phyloP scores from a whole-genome alignment of 78 protist species.

The Cavenderia fasciculata region DNA sequence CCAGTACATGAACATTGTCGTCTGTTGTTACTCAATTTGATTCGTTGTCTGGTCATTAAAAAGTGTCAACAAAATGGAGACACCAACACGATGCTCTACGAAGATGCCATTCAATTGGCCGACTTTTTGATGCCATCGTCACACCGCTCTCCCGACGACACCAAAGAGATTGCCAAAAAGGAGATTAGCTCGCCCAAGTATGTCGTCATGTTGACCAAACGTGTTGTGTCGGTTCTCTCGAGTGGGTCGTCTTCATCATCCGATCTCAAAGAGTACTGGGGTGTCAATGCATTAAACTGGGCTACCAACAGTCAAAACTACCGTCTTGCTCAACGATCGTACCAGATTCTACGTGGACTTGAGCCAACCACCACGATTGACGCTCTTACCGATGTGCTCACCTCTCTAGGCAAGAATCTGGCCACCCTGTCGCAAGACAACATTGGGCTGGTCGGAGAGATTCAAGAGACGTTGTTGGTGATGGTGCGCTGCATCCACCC shows the following conservation, averaged over 20 bases:
- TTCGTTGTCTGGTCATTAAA: slow-evolving; percentile 59
- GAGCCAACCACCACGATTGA: slow-evolving; percentile 72
- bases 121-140: slow-evolving; percentile 47
- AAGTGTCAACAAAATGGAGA: slow-evolving; percentile 28
- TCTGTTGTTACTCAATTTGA: slow-evolving; percentile 54
- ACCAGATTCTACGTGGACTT: slow-evolving; percentile 53
- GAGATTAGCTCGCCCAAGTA: slow-evolving; percentile 64
- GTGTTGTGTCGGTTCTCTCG: slow-evolving; percentile 27
- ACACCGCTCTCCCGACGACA: background rate
- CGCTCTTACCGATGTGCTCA: slow-evolving; percentile 47
- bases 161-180: slow-evolving; percentile 28
- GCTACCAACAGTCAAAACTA: slow-evolving; percentile 59
- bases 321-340: slow-evolving; percentile 36
- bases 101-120: slow-evolving; percentile 66
- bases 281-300: slow-evolving; percentile 51
- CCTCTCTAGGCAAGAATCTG: slow-evolving; percentile 36
- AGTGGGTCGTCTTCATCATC: background rate
- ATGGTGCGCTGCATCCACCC: slow-evolving; percentile 67
- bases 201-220: slow-evolving; percentile 54
- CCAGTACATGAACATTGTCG: slow-evolving; percentile 81
- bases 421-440: slow-evolving; percentile 9
- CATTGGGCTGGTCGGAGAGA: slow-evolving; percentile 22
- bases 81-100: slow-evolving; percentile 16
- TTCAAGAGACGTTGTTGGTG: slow-evolving; percentile 45
- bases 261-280: slow-evolving; percentile 67